These are phyloP conservation scores for Yarrowia bubula DNA, from an alignment of 805 yeast genomes.

Conservation along the genomic window DNA sequence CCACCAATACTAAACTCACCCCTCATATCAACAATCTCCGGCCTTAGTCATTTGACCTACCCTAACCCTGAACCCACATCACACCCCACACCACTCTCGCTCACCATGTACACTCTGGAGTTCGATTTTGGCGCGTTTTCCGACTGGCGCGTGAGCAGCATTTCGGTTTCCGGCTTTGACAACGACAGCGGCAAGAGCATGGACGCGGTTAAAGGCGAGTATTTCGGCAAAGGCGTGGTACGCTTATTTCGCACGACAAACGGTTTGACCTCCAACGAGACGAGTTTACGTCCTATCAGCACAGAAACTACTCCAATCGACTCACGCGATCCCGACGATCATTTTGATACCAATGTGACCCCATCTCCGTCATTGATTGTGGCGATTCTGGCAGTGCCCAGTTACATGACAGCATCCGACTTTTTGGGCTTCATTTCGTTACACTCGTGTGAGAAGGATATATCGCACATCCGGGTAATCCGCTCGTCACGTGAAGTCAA, in stretches of 20 bases:
- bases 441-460: conserved; percentile 45
- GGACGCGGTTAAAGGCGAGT: conserved; percentile 56
- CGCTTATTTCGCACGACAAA: conserved; percentile 46
- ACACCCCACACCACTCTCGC: neutral
- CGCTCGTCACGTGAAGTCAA: conserved; percentile 54
- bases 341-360: conserved; percentile 18
- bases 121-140: conserved; percentile 1
- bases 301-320: no score
- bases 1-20: no score
- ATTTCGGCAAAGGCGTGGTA: conserved; percentile 72
- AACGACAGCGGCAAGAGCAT: conserved; percentile 19
- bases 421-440: conserved; percentile 78
- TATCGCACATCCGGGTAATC: conserved; percentile 72
- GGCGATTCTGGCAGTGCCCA: conserved; percentile 81
- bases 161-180: neutral
- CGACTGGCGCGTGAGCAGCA: conserved; percentile 19
- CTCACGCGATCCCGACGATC: no score
- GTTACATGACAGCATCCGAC: conserved; percentile 83
- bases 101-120: conserved; percentile 6
- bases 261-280: no score
- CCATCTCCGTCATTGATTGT: conserved; percentile 53
- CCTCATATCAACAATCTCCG: no score
- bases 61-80: neutral
- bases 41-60: no score
- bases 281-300: no score